Base-by-base conservation (phyloP, 495 filamentous ascomycete genomes). In the Xylaria intraflava region DNA sequence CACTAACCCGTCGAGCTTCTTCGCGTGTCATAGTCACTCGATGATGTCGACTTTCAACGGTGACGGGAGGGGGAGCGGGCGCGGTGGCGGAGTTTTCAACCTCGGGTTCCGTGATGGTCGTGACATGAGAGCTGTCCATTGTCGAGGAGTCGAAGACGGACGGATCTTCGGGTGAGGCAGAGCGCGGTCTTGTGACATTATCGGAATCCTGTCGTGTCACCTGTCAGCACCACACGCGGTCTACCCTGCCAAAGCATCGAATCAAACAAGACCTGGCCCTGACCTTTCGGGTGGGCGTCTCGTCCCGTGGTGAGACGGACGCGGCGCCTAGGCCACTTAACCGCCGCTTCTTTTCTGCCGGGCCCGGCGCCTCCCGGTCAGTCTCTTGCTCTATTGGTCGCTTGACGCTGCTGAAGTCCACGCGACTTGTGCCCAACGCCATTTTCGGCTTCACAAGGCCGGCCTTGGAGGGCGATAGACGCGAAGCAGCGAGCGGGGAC, bases 1-100 rank as follows among this genome's bases (percentile, higher is more conserved):
- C 9, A 60, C 59, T 39, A 64, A 76, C 73, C 62, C 65, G 64
- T 51, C 72, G 62, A 12, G 72, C 67, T 55, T 75, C 67, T 45
- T 72, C 70, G 11, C 73, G 65, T 19, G 70, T 71, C 51, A 75
- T 64, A 20, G 56, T 35, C 24, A 42, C 16, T 12, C 53, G 49
- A 29, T 55, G 53, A 16, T 55, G 43, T 40, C 44, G 51, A 9
- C 14, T 41, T 45, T 46, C 38, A 19, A 58, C 22, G 51, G 55
- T 1, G 42, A 30, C n/a, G 39, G 46, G 38, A 19, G 59, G 22
- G 51, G 55, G 1, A 45, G 35, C n/a, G 39, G 46, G 38, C 12
- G 43, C 8, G 11, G 49, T 29, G 11, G 51, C 44, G n/a, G 46
- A 36, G 17, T 55, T 47, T 7, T 65, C 54, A 23, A 51, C 39